A percentile compares a stretch with the other conserved stretches of the same genome.
Evolutionary conservation across 2,329 filamentous ascomycete genomes (phyloP).

Genomic region (Trichoderma aggressivum): DNA sequence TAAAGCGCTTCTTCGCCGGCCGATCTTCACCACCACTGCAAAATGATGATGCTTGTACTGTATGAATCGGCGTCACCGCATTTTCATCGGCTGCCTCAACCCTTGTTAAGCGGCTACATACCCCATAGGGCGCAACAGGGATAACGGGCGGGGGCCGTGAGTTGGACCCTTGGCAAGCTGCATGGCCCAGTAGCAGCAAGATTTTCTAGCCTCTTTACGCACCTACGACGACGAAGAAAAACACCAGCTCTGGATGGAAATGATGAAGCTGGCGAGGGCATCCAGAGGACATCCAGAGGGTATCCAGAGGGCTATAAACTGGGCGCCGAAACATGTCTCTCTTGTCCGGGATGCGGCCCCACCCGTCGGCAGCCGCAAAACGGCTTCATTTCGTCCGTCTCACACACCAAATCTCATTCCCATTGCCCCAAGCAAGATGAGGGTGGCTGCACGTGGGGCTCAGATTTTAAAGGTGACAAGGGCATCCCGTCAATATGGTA

Average conservation of each 20-base stretch:
- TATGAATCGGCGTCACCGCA: slow-evolving; percentile 15
- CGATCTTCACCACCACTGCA: not conserved
- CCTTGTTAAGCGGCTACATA: not conserved
- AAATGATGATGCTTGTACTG: not conserved
- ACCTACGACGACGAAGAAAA: not conserved
- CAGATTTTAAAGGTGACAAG: slow-evolving; percentile 2
- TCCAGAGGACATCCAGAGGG: not conserved
- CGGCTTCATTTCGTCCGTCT: not conserved
- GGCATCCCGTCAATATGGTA: slow-evolving; percentile 8
- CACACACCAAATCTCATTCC: not conserved
- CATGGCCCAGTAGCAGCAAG: not conserved
- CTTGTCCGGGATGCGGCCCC: slow-evolving; percentile 6
- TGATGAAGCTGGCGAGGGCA: not conserved
- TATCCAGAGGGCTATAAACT: not conserved
- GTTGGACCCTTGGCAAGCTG: slow-evolving; percentile 10
- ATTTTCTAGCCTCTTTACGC: not conserved
- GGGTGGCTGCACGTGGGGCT: slow-evolving; percentile 7
- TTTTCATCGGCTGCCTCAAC: slow-evolving; percentile 4
- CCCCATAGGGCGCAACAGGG: slow-evolving; percentile 15
- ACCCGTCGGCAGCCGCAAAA: slow-evolving; percentile 1
- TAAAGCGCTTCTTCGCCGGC: not conserved
- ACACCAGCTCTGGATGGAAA: not conserved
- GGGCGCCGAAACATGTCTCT: not conserved
- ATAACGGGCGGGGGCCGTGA: not conserved
- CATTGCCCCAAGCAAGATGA: not conserved